These are phyloP conservation scores for Populus deltoides DNA, from an alignment of 345 rosid genomes.

Conservation along the genomic window DNA sequence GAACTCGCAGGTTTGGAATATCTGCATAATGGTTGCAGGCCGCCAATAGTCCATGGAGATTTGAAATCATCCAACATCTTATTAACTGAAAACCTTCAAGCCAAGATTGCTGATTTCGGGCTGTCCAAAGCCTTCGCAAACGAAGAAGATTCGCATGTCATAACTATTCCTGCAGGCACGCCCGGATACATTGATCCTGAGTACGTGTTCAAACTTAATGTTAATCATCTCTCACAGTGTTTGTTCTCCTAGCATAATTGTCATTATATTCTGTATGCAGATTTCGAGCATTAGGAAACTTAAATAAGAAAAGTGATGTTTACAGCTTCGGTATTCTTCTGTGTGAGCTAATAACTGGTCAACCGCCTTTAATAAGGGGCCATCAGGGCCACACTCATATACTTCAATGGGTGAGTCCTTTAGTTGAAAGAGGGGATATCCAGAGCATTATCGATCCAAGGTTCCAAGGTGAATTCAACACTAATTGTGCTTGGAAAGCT, in stretches of 20 bases:
- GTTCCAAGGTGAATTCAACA: background rate
- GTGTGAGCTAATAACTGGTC: background rate
- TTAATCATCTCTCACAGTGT: no score
- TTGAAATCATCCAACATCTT: no score
- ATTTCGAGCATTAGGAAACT: background rate
- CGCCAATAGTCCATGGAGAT: no score
- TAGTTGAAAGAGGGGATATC: background rate
- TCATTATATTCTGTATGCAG: background rate
- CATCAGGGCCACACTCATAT: background rate
- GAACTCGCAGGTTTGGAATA: background rate
- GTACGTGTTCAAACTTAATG: background rate
- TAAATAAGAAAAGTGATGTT: background rate
- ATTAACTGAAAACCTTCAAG: no score
- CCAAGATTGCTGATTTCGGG: background rate
- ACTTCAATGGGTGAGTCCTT: background rate
- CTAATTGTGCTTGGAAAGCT: slow-evolving; percentile 3
- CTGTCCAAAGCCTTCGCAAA: background rate
- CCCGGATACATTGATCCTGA: background rate
- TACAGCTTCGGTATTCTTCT: background rate
- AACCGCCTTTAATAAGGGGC: no score
- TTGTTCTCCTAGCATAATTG: no score
- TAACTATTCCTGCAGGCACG: background rate
- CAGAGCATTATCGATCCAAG: slow-evolving; percentile 1
- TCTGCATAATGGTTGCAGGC: no score
- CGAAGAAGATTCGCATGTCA: background rate